Percentiles rank a stretch among this genome's conserved stretches.
Evolutionary conservation across 371 early-diverging fungal species (phyloP).

Genomic region (Chytridium lagenaria): DNA sequence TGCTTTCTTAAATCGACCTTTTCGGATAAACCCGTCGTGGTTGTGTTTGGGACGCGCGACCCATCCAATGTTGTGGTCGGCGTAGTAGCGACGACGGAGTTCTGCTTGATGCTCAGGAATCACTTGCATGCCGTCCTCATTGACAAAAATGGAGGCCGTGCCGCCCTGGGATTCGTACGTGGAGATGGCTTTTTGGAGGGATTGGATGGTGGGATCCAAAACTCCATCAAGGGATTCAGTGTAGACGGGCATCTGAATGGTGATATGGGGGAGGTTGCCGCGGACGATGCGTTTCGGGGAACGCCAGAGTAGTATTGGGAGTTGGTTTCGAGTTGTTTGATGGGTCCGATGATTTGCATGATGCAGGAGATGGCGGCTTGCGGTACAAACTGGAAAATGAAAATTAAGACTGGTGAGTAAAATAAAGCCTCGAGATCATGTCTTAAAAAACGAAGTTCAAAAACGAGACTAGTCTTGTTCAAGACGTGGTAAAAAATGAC

Average conservation of each 20-base stretch:
- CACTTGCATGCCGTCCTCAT: conserved; percentile 40
- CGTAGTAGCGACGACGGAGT: conserved; percentile 26
- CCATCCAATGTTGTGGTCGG: conserved; percentile 29
- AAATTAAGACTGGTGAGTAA: too few relatives aligned
- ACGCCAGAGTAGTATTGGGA: conserved; percentile 24
- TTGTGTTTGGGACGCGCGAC: conserved; percentile 31
- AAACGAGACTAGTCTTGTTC: too few relatives aligned
- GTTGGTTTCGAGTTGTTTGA: conserved; percentile 25
- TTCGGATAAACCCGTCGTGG: conserved; percentile 29
- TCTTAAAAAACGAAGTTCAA: too few relatives aligned
- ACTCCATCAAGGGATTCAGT: conserved; percentile 29
- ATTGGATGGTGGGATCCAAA: conserved; percentile 33
- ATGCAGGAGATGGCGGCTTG: conserved; percentile 10
- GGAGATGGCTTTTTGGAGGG: conserved; percentile 29
- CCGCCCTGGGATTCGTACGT: conserved; percentile 39
- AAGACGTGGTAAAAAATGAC: too few relatives aligned
- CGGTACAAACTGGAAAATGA: conserved; percentile 9
- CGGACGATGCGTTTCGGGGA: conserved; percentile 21
- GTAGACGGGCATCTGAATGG: conserved; percentile 39
- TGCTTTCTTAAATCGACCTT: conserved; percentile 35
- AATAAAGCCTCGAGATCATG: too few relatives aligned
- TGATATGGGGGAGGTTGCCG: conserved; percentile 27
- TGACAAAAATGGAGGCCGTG: conserved; percentile 26
- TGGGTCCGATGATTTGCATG: conserved; percentile 26
- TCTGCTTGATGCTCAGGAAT: conserved; percentile 20